Base-by-base conservation (phyloP, 2,329 filamentous ascomycete species). In the Sarocladiaceae sp. region DNA sequence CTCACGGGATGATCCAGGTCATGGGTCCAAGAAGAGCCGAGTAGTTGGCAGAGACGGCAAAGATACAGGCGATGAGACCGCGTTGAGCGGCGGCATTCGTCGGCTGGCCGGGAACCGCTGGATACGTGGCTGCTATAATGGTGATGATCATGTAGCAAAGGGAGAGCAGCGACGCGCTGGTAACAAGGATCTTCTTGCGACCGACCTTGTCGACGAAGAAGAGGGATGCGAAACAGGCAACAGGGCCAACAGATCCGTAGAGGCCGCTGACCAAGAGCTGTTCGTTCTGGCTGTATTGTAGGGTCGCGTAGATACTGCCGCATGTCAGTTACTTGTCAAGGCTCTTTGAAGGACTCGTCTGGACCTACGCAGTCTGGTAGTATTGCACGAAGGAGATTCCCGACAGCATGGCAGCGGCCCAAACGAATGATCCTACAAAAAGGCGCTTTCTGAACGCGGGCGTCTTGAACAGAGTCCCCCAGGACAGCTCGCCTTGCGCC, bases 331-430 rank as follows among this genome's bases (percentile, higher is more conserved):
- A 15, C 4, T 15, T 5, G 7, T 33, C 26, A 29, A 7, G 7
- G 31, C 31, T 13, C n/a, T 33, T 33, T 15, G n/a, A 9, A 15
- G n/a, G 31, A 15, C 11, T 33, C 26, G 26, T 13, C 13, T 29
- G 7, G 9, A 41, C 37, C 10, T 41, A 41, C 37, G 64, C 62
- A 0, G 64, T 67, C 48, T 67, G 64, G 43, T 62, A 67, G 24
- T 67, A 67, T 48, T 67, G 64, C 1, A 67, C 65, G n/a, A 67
- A 67, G 0, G 61, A 65, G 26, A 67, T 67, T 1, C 64, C 64
- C 0, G 62, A 64, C 1, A 67, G 24, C 64, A 67, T 67, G 2
- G 64, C 64, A 0, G 64, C 64, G 1, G 61, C 64, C 64, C 64
- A 67, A 1, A 67, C 64, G 12, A 67, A 67, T 0, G 58, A 58